These are phyloP conservation scores for Debaryomycetaceae sp. DNA, from an alignment of 1,139 yeast species.

Conservation along the genomic window DNA sequence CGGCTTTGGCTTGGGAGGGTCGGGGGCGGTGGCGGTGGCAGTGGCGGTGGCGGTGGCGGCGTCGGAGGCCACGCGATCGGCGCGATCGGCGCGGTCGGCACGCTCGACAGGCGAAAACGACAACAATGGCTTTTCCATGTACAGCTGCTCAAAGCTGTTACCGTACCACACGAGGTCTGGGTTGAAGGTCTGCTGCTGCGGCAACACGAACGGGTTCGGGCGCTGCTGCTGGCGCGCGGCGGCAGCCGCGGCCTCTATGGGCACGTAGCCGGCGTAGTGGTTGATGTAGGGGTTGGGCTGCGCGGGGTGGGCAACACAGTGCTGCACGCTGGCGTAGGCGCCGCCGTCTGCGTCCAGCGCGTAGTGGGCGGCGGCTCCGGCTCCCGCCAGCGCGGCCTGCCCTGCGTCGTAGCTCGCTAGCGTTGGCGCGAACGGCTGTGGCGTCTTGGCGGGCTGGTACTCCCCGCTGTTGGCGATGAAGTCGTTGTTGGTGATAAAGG, in stretches of 20 bases:
- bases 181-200: constrained; percentile 1
- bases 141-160: constrained; percentile 5
- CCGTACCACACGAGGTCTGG: constrained; percentile 5
- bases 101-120: too few species aligned
- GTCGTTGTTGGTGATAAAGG: constrained; percentile 14
- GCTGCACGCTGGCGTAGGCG: constrained; percentile 3
- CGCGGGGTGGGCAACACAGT: too few species aligned
- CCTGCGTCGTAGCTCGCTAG: too few species aligned
- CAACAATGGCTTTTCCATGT: constrained; percentile 1
- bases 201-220: constrained; percentile 8
- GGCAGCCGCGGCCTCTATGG: constrained; percentile 14
- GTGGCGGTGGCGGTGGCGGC: too few species aligned
- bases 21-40: too few species aligned
- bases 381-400: background rate
- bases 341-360: too few species aligned
- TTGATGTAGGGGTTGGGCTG: constrained; percentile 9
- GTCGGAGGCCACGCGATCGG: too few species aligned
- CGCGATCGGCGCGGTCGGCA: too few species aligned
- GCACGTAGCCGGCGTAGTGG: constrained; percentile 17
- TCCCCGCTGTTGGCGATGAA: constrained; percentile 10
- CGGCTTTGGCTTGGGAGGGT: too few species aligned
- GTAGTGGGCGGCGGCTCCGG: too few species aligned
- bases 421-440: background rate
- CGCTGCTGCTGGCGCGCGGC: constrained; percentile 9
- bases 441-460: background rate